phyloP scores from a whole-genome alignment of 176 grass and related monocot genomes.

The Avena eriantha region DNA sequence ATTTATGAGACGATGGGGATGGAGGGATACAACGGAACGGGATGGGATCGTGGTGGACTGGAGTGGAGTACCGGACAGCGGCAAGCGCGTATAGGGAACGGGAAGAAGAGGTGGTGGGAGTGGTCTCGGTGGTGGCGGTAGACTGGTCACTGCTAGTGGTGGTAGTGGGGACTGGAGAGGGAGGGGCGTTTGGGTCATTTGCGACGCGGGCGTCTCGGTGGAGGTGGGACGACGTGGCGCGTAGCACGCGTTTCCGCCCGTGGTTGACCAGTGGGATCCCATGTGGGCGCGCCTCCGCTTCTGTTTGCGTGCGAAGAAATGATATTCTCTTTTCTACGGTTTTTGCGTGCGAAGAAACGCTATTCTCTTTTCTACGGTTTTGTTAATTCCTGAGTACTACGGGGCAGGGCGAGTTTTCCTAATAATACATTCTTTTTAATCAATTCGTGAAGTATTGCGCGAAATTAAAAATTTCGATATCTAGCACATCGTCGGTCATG shows the following conservation, averaged over 20 bases:
- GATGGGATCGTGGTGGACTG: neutral
- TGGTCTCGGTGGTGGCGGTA: neutral
- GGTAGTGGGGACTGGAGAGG: neutral
- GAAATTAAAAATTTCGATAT: no score
- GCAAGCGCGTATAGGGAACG: neutral
- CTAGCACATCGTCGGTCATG: no score
- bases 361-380: no score
- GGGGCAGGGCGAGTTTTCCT: no score
- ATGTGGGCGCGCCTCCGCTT: neutral
- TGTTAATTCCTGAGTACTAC: no score
- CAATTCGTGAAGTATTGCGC: no score
- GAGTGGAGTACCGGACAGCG: neutral
- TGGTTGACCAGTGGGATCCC: slow-evolving; percentile 40
- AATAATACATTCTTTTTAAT: no score
- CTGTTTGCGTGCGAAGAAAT: neutral
- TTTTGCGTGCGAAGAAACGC: neutral
- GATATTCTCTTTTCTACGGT: no score
- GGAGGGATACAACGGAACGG: neutral
- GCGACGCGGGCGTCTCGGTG: slow-evolving; percentile 3
- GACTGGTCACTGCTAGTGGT: neutral
- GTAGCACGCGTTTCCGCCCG: slow-evolving; percentile 26
- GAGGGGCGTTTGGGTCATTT: slow-evolving; percentile 35
- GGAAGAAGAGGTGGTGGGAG: neutral
- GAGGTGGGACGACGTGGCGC: neutral
- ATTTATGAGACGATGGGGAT: neutral